Percentiles rank a stretch among this genome's conserved stretches.
Evolutionary conservation across 139 green algal species (phyloP).

Genomic region (Dunaliella primolecta): DNA sequence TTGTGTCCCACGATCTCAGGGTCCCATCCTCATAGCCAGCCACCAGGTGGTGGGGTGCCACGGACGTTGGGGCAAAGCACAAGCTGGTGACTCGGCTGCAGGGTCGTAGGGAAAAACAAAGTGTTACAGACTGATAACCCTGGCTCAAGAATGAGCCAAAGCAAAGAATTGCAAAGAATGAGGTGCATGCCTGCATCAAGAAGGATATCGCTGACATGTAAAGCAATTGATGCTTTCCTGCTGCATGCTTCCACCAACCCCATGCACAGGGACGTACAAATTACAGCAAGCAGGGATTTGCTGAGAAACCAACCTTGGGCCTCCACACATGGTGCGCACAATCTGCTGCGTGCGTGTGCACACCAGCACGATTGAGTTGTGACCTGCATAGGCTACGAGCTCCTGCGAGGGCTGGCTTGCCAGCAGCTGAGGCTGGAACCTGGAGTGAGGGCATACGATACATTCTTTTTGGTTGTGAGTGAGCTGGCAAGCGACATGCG

Average conservation of each 20-base stretch:
- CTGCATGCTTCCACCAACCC: too few species aligned
- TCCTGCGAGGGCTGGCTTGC: constrained; percentile 16
- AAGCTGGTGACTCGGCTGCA: constrained; percentile 19
- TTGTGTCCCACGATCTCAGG: constrained; percentile 27
- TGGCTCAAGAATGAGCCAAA: not conserved
- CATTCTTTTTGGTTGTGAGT: too few species aligned
- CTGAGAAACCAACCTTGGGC: not conserved
- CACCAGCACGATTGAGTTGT: constrained; percentile 31
- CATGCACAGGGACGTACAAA: too few species aligned
- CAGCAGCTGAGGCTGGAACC: constrained; percentile 31
- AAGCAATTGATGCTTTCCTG: not conserved
- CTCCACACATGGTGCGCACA: constrained; percentile 19
- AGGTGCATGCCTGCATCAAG: not conserved
- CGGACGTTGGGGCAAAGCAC: constrained; percentile 1
- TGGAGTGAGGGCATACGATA: too few species aligned
- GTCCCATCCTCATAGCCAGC: constrained; percentile 35
- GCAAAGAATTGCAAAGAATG: not conserved
- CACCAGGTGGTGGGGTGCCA: constrained; percentile 9
- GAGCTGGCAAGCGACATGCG: too few species aligned
- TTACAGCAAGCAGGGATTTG: too few species aligned
- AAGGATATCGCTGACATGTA: not conserved
- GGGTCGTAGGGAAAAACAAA: not conserved
- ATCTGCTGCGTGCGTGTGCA: constrained; percentile 6
- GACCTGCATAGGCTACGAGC: constrained; percentile 36
- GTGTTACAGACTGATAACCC: not conserved